Conservation (phyloP, 208 protist genomes). For the Balamuthia mandrillaris region DNA sequence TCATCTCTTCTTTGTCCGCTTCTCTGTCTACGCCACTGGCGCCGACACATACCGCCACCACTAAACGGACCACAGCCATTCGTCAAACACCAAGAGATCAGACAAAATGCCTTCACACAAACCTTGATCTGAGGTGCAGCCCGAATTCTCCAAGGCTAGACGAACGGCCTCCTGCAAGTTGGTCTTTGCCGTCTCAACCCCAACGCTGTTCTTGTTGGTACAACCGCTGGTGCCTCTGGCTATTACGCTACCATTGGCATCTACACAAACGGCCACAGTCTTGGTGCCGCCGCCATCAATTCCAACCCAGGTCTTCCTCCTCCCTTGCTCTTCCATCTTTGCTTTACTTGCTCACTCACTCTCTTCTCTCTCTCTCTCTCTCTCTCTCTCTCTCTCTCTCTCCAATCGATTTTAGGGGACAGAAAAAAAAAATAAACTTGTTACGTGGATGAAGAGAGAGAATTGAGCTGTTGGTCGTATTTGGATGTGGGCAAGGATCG, state of each 20-base stretch:
- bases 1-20: neutral
- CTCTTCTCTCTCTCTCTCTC: too few relatives aligned
- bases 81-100: neutral
- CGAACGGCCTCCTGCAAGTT: neutral
- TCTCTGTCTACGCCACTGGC: neutral
- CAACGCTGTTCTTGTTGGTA: constrained; percentile 17
- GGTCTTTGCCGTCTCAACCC: neutral
- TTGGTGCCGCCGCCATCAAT: constrained; percentile 15
- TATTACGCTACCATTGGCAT: neutral
- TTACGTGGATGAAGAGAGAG: too few relatives aligned
- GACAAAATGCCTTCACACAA: neutral
- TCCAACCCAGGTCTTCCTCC: too few relatives aligned
- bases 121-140: neutral
- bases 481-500: too few relatives aligned
- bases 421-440: too few relatives aligned
- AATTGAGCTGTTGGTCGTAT: too few relatives aligned
- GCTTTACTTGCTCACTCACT: too few relatives aligned
- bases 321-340: too few relatives aligned
- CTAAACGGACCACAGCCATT: neutral
- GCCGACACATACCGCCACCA: neutral
- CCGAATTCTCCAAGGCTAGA: neutral
- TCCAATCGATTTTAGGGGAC: too few relatives aligned
- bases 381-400: too few relatives aligned
- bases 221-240: neutral
- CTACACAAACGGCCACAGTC: neutral